These are phyloP conservation scores for Solanum aculeatissimum DNA, from an alignment of 305 asterid species.

Conservation along the genomic window DNA sequence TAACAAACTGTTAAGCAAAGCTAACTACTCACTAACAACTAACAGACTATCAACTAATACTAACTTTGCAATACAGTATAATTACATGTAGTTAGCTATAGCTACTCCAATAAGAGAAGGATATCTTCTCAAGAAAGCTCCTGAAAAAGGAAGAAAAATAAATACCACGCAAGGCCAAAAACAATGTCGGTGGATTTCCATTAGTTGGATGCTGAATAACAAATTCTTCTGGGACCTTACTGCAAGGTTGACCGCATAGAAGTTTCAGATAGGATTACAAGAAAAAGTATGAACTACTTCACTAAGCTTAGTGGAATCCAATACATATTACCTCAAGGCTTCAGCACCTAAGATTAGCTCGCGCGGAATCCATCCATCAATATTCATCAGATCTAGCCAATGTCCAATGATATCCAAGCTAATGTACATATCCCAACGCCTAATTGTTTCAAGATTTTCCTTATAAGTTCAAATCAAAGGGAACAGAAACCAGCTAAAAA, in stretches of 20 bases:
- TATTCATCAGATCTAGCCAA: conserved; percentile 94
- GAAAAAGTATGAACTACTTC: conserved; percentile 1
- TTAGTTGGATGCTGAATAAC: conserved; percentile 89
- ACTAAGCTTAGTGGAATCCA: conserved; percentile 3
- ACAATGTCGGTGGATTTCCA: conserved; percentile 93
- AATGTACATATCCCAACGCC: conserved; percentile 95
- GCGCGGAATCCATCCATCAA: conserved; percentile 99
- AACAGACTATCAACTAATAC: neutral
- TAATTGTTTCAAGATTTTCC: conserved; percentile 15
- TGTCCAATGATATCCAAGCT: conserved; percentile 90
- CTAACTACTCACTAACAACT: neutral
- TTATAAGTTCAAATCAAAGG: neutral
- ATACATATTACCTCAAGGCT: conserved; percentile 60
- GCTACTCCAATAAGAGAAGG: neutral
- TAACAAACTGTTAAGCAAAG: neutral
- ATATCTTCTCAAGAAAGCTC: neutral
- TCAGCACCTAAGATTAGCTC: conserved; percentile 97
- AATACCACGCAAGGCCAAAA: conserved; percentile 75
- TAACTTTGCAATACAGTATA: neutral
- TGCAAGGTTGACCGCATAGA: conserved; percentile 26
- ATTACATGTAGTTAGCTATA: neutral
- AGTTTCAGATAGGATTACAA: conserved; percentile 4
- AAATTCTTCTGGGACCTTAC: conserved; percentile 95
- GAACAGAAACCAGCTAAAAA: conserved; percentile 3
- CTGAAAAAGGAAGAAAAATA: neutral